phyloP scores from a whole-genome alignment of 2,329 filamentous ascomycete species.

The Thyridium curvatum region DNA sequence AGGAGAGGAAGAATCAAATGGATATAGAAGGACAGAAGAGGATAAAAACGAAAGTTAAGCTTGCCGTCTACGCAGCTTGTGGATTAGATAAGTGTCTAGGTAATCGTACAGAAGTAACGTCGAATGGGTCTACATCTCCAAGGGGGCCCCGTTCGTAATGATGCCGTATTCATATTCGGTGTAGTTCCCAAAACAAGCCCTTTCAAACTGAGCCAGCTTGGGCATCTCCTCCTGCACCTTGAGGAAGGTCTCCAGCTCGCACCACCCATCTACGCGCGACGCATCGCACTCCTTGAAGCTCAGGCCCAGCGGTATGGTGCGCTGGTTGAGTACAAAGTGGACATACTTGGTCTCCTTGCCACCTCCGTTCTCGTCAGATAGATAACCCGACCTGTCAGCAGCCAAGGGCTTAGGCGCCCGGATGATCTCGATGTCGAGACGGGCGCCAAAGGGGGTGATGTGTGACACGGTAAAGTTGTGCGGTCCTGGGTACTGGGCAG shows the following conservation, averaged over 20 bases:
- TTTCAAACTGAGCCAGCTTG: conserved; percentile 53
- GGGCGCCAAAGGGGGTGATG: conserved; percentile 64
- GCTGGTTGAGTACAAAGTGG: conserved; percentile 69
- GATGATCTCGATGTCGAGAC: conserved; percentile 70
- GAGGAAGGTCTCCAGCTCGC: conserved; percentile 64
- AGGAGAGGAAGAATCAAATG: no score
- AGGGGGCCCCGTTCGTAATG: conserved; percentile 42
- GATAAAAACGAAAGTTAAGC: no score
- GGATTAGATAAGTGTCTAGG: no score
- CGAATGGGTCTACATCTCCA: no score
- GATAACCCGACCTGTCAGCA: conserved; percentile 47
- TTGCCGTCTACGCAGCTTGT: no score
- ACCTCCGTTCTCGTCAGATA: conserved; percentile 16
- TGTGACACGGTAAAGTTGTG: conserved; percentile 62
- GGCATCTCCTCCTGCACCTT: conserved; percentile 53
- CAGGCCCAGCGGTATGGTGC: conserved; percentile 61
- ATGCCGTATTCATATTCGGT: conserved; percentile 37
- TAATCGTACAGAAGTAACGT: no score
- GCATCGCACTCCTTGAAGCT: conserved; percentile 60
- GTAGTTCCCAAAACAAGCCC: conserved; percentile 60
- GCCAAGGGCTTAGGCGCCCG: conserved; percentile 57
- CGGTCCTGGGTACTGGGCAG: conserved; percentile 44
- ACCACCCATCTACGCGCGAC: conserved; percentile 67
- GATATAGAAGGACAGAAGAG: no score
- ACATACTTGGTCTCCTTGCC: conserved; percentile 60